Evolutionary conservation across 176 grass and related monocot genomes (phyloP).

Genomic region (Chrysopogon serrulatus): DNA sequence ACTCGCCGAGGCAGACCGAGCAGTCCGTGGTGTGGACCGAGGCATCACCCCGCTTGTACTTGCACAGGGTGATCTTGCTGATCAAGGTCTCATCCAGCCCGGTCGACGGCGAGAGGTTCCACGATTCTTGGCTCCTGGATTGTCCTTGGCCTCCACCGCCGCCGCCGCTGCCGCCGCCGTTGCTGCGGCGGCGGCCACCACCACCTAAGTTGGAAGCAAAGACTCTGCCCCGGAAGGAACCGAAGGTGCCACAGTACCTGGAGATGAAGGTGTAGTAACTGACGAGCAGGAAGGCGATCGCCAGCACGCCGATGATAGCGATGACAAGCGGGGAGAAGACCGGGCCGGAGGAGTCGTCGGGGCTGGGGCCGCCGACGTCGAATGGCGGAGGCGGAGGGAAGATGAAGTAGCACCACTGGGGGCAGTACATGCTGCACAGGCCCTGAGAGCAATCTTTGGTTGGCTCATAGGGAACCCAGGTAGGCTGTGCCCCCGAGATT

Average conservation of each 20-base stretch:
- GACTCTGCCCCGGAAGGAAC: slow-evolving; percentile 23
- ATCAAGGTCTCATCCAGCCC: slow-evolving; percentile 72
- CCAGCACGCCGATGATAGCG: slow-evolving; percentile 86
- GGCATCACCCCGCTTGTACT: slow-evolving; percentile 54
- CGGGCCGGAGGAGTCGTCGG: slow-evolving; percentile 45
- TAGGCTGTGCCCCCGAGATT: slow-evolving; percentile 28
- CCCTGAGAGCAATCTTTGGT: slow-evolving; percentile 84
- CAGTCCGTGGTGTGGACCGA: slow-evolving; percentile 51
- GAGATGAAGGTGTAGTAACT: slow-evolving; percentile 85
- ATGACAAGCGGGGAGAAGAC: slow-evolving; percentile 87
- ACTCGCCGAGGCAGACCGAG: slow-evolving; percentile 91
- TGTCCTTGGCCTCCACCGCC: slow-evolving; percentile 13
- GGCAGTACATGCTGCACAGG: slow-evolving; percentile 88
- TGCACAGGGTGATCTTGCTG: slow-evolving; percentile 72
- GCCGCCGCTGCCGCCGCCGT: not conserved
- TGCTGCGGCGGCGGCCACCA: not conserved
- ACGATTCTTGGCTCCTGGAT: slow-evolving; percentile 42
- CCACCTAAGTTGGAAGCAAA: slow-evolving; percentile 11
- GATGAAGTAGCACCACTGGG: slow-evolving; percentile 95
- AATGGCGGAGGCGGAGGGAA: slow-evolving; percentile 80
- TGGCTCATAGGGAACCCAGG: slow-evolving; percentile 82
- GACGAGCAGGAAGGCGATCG: slow-evolving; percentile 79
- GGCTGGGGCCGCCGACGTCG: slow-evolving; percentile 24
- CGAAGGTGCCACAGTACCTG: slow-evolving; percentile 60
- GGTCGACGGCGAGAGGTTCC: slow-evolving; percentile 42